Percentiles rank a stretch among this genome's conserved stretches.
Evolutionary conservation across 495 filamentous ascomycete genomes (phyloP).

Genomic region (Tetracladium setigerum): DNA sequence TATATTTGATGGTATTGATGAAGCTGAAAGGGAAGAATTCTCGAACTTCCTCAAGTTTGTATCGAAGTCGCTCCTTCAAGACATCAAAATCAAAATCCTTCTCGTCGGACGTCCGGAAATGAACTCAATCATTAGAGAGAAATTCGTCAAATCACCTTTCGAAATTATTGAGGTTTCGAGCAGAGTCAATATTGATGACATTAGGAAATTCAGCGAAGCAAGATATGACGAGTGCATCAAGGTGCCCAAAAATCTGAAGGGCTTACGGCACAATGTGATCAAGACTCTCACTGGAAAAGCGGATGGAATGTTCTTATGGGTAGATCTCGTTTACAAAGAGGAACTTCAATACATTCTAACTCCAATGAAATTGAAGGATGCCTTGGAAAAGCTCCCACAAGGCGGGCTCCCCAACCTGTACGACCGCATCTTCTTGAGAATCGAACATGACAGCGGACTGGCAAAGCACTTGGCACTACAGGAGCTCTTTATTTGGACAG

Average conservation of each 20-base stretch:
- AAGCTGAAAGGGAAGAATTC: constrained; percentile 8
- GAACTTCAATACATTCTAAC: constrained; percentile 7
- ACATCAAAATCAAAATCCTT: constrained; percentile 7
- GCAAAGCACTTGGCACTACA: constrained; percentile 8
- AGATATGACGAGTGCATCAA: constrained; percentile 9
- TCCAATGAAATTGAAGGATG: constrained; percentile 4
- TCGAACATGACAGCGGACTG: constrained; percentile 4
- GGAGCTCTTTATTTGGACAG: constrained; percentile 6
- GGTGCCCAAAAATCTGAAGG: constrained; percentile 4
- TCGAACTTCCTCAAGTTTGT: constrained; percentile 1
- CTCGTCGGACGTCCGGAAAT: constrained; percentile 10
- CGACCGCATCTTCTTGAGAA: constrained; percentile 7
- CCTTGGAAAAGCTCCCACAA: constrained; percentile 6
- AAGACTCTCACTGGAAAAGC: constrained; percentile 8
- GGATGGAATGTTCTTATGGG: constrained; percentile 12
- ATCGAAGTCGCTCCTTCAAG: constrained; percentile 2
- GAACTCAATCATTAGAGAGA: constrained; percentile 4
- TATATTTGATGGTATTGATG: constrained; percentile 9
- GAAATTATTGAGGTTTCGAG: constrained; percentile 6
- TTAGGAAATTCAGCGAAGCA: constrained; percentile 8
- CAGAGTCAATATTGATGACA: constrained; percentile 5
- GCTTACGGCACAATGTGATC: constrained; percentile 6
- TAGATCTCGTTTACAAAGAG: constrained; percentile 10
- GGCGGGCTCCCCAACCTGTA: constrained; percentile 6
- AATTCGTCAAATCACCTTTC: constrained; percentile 1